A percentile compares a stretch with the other conserved stretches of the same genome.
Evolutionary conservation across 169 alveolate genomes (phyloP).

Genomic region (Ichthyophthirius multifiliis): DNA sequence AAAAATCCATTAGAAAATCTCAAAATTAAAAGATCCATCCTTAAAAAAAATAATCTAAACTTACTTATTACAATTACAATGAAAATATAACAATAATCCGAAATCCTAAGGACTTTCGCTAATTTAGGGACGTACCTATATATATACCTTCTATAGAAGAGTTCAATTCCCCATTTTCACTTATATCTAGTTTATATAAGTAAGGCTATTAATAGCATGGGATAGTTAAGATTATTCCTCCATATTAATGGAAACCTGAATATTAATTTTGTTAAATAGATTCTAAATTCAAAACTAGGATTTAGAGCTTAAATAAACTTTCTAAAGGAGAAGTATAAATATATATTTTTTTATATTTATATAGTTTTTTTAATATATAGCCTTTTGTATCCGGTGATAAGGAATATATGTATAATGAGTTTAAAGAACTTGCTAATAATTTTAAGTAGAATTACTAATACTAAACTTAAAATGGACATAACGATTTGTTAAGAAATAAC

Average conservation of each 20-base stretch:
- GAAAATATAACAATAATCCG: too few species aligned
- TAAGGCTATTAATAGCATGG: constrained; percentile 9
- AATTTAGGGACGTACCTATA: constrained; percentile 11
- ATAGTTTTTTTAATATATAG: not conserved
- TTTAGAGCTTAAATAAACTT: not conserved
- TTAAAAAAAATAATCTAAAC: too few species aligned
- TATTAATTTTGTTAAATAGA: not conserved
- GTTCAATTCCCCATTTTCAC: not conserved
- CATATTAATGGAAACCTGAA: constrained; percentile 3
- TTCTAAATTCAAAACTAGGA: not conserved
- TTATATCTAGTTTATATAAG: not conserved
- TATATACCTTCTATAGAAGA: not conserved
- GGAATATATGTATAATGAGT: not conserved
- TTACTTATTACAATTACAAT: too few species aligned
- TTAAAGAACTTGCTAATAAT: not conserved
- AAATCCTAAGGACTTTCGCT: not conserved
- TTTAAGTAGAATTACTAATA: not conserved
- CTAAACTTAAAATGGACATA: not conserved
- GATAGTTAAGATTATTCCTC: constrained; percentile 3
- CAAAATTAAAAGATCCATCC: too few species aligned
- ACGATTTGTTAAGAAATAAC: not conserved
- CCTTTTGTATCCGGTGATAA: not conserved
- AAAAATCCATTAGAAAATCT: too few species aligned
- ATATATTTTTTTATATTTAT: not conserved
- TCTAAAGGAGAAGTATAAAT: constrained; percentile 4